These are phyloP conservation scores for Cercospora beticola DNA, from an alignment of 2,329 filamentous ascomycete species.

Conservation along the genomic window DNA sequence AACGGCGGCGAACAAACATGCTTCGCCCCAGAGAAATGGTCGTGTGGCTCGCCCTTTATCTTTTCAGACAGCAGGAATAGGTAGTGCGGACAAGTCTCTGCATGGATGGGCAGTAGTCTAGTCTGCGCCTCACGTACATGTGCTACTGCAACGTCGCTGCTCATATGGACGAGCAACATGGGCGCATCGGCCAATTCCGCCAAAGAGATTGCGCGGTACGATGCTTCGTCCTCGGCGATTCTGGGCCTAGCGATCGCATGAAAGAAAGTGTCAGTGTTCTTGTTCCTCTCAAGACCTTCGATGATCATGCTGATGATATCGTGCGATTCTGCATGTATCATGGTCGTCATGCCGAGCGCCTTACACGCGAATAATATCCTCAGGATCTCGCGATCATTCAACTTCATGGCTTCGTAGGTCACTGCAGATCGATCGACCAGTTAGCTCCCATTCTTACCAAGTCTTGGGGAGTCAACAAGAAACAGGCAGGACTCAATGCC, in stretches of 20 bases:
- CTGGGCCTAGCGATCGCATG: slow-evolving; percentile 50
- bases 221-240: slow-evolving; percentile 51
- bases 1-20: slow-evolving; percentile 40
- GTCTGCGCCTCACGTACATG: slow-evolving; percentile 40
- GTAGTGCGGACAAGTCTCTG: slow-evolving; percentile 42
- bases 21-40: slow-evolving; percentile 40
- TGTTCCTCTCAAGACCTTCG: slow-evolving; percentile 43
- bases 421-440: slow-evolving; percentile 26
- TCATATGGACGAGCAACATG: slow-evolving; percentile 56
- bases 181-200: slow-evolving; percentile 53
- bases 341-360: slow-evolving; percentile 48
- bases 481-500: not conserved
- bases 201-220: slow-evolving; percentile 52
- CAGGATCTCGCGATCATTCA: slow-evolving; percentile 52
- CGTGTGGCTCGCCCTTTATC: slow-evolving; percentile 35
- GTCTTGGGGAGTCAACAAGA: not conserved
- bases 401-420: slow-evolving; percentile 53
- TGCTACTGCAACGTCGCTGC: slow-evolving; percentile 39
- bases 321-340: slow-evolving; percentile 52
- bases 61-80: slow-evolving; percentile 38
- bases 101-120: slow-evolving; percentile 39
- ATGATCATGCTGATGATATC: slow-evolving; percentile 50
- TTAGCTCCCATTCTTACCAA: not conserved
- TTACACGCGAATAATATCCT: slow-evolving; percentile 52
- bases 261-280: slow-evolving; percentile 46